Conservation (phyloP, 768 basidiomycete genomes). For the Tephrocybe rancida region DNA sequence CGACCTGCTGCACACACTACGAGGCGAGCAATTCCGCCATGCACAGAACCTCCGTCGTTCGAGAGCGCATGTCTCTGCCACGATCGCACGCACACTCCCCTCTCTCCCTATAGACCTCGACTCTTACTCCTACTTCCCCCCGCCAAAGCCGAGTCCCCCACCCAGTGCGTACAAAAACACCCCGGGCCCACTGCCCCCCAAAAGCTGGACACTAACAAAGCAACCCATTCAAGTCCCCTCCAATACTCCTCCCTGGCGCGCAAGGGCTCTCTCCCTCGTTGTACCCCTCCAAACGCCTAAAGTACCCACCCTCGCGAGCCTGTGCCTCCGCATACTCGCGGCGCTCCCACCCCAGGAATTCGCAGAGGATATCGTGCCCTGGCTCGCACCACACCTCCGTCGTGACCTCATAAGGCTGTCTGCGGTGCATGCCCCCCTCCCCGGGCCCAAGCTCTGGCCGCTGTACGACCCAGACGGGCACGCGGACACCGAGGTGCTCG, state of each 20-base stretch:
- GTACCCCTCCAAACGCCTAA: conserved; percentile 32
- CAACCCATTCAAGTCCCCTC: conserved; percentile 26
- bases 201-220: conserved; percentile 52
- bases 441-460: conserved; percentile 47
- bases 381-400: conserved; percentile 60
- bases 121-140: neutral
- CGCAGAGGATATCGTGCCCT: conserved; percentile 44
- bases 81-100: conserved; percentile 17
- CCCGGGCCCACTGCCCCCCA: conserved; percentile 57
- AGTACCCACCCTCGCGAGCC: conserved; percentile 53
- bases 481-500: conserved; percentile 62
- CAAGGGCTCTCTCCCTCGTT: conserved; percentile 55
- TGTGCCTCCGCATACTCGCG: conserved; percentile 60
- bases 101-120: conserved; percentile 13
- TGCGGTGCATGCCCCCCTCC: conserved; percentile 59
- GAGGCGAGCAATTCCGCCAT: conserved; percentile 75
- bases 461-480: conserved; percentile 54
- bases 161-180: conserved; percentile 21
- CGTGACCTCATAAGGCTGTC: conserved; percentile 59
- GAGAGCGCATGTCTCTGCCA: conserved; percentile 28
- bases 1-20: conserved; percentile 51
- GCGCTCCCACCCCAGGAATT: conserved; percentile 42
- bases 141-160: neutral
- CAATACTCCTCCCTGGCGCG: conserved; percentile 48
- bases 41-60: conserved; percentile 54